A percentile compares a stretch with the other conserved stretches of the same genome.
Conservation (phyloP, 306 rosid species). For the Quercus agrifolia region DNA sequence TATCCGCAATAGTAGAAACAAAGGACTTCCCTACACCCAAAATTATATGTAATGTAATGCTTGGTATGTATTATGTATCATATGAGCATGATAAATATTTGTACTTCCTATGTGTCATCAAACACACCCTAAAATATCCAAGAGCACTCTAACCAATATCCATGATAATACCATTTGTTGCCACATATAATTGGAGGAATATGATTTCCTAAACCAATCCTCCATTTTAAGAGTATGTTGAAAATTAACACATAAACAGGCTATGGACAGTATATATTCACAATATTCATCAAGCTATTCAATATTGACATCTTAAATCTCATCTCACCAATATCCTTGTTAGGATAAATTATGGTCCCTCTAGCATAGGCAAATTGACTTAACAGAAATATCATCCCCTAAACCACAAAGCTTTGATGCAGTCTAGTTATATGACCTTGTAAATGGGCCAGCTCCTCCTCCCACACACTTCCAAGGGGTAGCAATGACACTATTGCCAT, state of each 20-base stretch:
- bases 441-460: no score
- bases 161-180: background rate
- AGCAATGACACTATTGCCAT: no score
- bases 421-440: no score
- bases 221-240: background rate
- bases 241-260: background rate
- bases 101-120: no score
- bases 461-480: no score
- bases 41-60: no score
- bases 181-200: background rate
- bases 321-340: background rate
- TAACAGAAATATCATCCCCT: background rate
- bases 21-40: no score
- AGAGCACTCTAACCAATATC: background rate
- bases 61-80: no score
- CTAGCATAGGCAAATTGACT: background rate
- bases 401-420: background rate
- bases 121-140: background rate
- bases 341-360: background rate
- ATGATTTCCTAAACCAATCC: background rate
- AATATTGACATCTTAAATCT: background rate
- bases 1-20: background rate
- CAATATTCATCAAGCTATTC: background rate
- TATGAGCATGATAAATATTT: background rate
- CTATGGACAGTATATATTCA: background rate